These are phyloP conservation scores for Phytophthora sojae DNA, from an alignment of 352 stramenopile genomes.

Conservation along the genomic window DNA sequence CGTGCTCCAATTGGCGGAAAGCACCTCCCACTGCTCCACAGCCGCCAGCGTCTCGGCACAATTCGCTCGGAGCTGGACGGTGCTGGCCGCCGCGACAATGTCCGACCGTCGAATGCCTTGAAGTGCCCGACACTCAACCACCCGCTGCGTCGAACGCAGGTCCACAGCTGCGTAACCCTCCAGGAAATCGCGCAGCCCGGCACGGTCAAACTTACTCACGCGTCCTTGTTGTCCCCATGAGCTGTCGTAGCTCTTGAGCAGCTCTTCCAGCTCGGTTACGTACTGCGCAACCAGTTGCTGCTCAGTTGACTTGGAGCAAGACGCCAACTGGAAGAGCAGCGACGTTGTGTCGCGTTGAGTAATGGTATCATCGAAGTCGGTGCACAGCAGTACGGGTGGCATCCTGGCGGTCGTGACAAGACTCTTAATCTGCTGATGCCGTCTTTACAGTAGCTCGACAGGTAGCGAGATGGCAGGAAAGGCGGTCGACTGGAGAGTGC, in stretches of 20 bases:
- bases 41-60: conserved; percentile 41
- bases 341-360: conserved; percentile 63
- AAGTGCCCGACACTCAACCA: conserved; percentile 43
- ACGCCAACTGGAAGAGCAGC: conserved; percentile 57
- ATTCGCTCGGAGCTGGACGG: conserved; percentile 38
- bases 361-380: conserved; percentile 83
- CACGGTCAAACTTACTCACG: conserved; percentile 38
- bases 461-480: too few relatives aligned
- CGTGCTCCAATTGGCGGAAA: conserved; percentile 77
- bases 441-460: too few relatives aligned
- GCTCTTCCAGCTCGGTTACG: conserved; percentile 29
- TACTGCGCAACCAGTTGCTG: conserved; percentile 51
- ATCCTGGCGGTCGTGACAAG: not conserved
- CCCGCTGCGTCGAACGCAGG: conserved; percentile 55
- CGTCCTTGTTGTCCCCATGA: not conserved
- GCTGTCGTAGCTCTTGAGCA: conserved; percentile 26
- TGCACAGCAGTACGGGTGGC: conserved; percentile 52
- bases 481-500: too few relatives aligned
- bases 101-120: conserved; percentile 39
- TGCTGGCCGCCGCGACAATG: conserved; percentile 10
- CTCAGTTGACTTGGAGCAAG: conserved; percentile 5
- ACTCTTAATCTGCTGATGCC: too few relatives aligned
- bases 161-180: conserved; percentile 53
- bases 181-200: conserved; percentile 51
- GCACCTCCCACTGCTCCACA: conserved; percentile 39